phyloP scores from a whole-genome alignment of 768 basidiomycete species.

The Collybia mongolica region DNA sequence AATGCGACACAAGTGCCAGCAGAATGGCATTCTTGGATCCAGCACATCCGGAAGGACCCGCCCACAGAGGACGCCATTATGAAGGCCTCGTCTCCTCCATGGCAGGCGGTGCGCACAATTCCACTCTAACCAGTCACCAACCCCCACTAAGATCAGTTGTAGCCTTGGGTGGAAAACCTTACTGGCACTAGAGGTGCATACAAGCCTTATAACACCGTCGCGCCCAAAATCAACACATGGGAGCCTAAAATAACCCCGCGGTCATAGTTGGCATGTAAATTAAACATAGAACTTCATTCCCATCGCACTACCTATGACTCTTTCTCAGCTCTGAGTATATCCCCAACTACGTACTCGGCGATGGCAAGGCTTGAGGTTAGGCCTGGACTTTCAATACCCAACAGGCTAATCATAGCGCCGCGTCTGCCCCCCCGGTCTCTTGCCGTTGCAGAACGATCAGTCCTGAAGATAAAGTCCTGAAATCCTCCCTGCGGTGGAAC shows the following conservation, averaged over 20 bases:
- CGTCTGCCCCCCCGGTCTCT: constrained; percentile 20
- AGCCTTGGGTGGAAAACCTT: constrained; percentile 87
- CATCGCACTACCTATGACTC: constrained; percentile 7
- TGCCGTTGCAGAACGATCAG: constrained; percentile 49
- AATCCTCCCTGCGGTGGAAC: constrained; percentile 71
- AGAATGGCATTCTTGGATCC: constrained; percentile 97
- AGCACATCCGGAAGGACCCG: constrained; percentile 83
- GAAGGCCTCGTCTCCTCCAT: constrained; percentile 66
- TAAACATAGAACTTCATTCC: constrained; percentile 7
- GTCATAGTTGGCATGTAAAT: constrained; percentile 6
- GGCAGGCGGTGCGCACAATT: constrained; percentile 69
- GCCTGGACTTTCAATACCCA: constrained; percentile 93
- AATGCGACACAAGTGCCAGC: constrained; percentile 94
- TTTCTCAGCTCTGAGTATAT: constrained; percentile 37
- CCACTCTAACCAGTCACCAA: neutral
- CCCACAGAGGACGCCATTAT: constrained; percentile 76
- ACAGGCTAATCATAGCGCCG: constrained; percentile 71
- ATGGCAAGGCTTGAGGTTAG: constrained; percentile 86
- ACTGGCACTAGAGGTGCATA: constrained; percentile 93
- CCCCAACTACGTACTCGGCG: constrained; percentile 76
- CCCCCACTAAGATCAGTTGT: constrained; percentile 6
- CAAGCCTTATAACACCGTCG: constrained; percentile 83
- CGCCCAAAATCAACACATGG: constrained; percentile 84
- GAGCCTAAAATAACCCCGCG: constrained; percentile 67
- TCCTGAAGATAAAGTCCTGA: constrained; percentile 79